Evolutionary conservation across 108 stramenopile species (phyloP).

Genomic region (Fragilariopsis cylindrus): DNA sequence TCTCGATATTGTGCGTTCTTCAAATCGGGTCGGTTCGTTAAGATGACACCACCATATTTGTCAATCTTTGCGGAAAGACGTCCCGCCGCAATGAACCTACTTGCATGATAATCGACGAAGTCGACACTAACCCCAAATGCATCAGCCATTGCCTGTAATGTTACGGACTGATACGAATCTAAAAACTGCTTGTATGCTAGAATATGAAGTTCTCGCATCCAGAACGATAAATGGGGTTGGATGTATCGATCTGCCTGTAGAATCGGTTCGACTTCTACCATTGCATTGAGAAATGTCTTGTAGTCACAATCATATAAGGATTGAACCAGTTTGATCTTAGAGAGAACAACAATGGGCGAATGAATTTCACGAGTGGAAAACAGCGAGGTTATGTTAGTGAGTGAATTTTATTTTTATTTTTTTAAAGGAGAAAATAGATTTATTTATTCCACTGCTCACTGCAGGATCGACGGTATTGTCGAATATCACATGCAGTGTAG

Average conservation of each 20-base stretch:
- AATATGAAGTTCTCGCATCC: constrained; percentile 93
- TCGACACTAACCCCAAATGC: constrained; percentile 91
- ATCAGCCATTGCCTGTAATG: constrained; percentile 90
- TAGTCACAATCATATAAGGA: constrained; percentile 95
- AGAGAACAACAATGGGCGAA: background rate
- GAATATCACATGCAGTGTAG: background rate
- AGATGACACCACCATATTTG: constrained; percentile 96
- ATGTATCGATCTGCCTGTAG: constrained; percentile 85
- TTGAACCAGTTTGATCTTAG: constrained; percentile 69
- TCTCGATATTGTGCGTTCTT: constrained; percentile 97
- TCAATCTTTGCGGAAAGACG: constrained; percentile 97
- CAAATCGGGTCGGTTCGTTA: constrained; percentile 94
- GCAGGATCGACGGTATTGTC: no score
- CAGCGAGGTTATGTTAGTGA: no score
- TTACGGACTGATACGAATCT: constrained; percentile 97
- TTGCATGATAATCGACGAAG: constrained; percentile 94
- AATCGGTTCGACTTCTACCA: constrained; percentile 85
- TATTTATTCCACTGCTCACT: background rate
- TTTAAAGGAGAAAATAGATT: background rate
- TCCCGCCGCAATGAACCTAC: constrained; percentile 96
- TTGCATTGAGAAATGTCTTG: constrained; percentile 86
- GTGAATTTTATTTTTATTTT: background rate
- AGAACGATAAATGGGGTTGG: constrained; percentile 79
- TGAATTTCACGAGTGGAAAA: no score
- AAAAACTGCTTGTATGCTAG: constrained; percentile 96